These are phyloP conservation scores for Barnettozyma botsteinii DNA, from an alignment of 805 yeast genomes.

Conservation along the genomic window DNA sequence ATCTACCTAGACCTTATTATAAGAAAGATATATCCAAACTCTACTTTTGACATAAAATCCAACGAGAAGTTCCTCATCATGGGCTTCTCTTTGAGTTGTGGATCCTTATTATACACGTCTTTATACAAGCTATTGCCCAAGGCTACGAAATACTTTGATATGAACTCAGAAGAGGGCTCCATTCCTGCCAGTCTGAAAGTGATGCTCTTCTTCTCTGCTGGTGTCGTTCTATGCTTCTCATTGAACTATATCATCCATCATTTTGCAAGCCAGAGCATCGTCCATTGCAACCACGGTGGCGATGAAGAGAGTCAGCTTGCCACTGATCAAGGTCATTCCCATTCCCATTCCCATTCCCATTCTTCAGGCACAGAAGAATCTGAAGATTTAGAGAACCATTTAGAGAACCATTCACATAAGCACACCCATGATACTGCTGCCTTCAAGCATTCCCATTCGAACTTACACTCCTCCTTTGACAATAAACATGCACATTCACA, in stretches of 20 bases:
- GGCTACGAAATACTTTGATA: slow-evolving; percentile 45
- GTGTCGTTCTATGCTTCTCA: slow-evolving; percentile 52
- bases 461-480: not conserved
- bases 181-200: slow-evolving; percentile 27
- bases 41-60: slow-evolving; percentile 46
- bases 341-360: slow-evolving; percentile 18
- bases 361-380: too few relatives aligned
- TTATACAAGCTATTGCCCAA: slow-evolving; percentile 74
- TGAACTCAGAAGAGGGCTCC: slow-evolving; percentile 9
- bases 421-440: not conserved
- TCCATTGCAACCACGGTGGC: slow-evolving; percentile 75
- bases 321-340: slow-evolving; percentile 1
- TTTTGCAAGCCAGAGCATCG: slow-evolving; percentile 72
- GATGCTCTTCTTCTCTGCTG: slow-evolving; percentile 46
- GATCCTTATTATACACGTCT: slow-evolving; percentile 77
- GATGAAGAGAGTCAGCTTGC: slow-evolving; percentile 21
- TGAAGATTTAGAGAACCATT: too few relatives aligned
- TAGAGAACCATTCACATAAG: slow-evolving; percentile 16
- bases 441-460: slow-evolving; percentile 11
- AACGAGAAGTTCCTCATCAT: slow-evolving; percentile 64
- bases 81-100: slow-evolving; percentile 73
- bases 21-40: slow-evolving; percentile 36
- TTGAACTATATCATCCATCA: slow-evolving; percentile 66
- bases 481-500: slow-evolving; percentile 10
- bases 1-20: slow-evolving; percentile 59